Evolutionary conservation across 2,329 filamentous ascomycete genomes (phyloP).

Genomic region (Intubia oerlemansii): DNA sequence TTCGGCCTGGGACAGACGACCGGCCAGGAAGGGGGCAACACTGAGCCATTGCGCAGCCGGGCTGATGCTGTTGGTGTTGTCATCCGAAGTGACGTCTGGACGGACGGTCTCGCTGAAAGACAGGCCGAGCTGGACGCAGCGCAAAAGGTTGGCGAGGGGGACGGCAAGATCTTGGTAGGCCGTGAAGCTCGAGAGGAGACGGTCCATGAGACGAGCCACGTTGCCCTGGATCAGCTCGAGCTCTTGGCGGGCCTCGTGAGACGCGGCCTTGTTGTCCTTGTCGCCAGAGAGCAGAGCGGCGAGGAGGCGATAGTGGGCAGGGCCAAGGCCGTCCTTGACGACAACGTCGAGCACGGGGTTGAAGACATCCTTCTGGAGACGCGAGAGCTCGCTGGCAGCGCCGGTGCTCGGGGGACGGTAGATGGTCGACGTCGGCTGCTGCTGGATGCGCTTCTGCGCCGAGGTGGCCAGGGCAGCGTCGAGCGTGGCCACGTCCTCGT

Average conservation of each 20-base stretch:
- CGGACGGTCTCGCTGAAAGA: constrained; percentile 31
- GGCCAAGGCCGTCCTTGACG: constrained; percentile 23
- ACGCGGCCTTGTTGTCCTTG: too few relatives aligned
- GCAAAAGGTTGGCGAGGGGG: constrained; percentile 59
- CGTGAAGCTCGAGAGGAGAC: constrained; percentile 52
- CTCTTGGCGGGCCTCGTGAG: constrained; percentile 17
- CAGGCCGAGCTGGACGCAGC: constrained; percentile 57
- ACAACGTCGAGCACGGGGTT: constrained; percentile 50
- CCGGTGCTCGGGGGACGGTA: constrained; percentile 6
- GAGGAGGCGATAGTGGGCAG: constrained; percentile 15
- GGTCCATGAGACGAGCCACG: constrained; percentile 45
- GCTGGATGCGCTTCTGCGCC: constrained; percentile 1
- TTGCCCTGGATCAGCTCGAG: constrained; percentile 30
- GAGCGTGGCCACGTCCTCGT: constrained; percentile 30
- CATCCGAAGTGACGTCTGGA: constrained; percentile 14
- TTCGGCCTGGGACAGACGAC: constrained; percentile 14
- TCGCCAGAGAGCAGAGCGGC: constrained; percentile 9
- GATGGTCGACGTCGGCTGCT: constrained; percentile 2
- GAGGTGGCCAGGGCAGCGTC: constrained; percentile 1
- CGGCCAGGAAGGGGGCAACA: constrained; percentile 35
- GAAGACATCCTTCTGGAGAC: constrained; percentile 71
- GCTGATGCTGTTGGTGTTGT: constrained; percentile 5
- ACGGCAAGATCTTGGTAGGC: constrained; percentile 71
- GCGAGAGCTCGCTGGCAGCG: constrained; percentile 22
- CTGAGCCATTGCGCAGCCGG: constrained; percentile 17